Evolutionary conservation across 2,329 filamentous ascomycete genomes (phyloP), one percentile per base, ranked within the genome.

Genomic region (Aspergillus ustus): DNA sequence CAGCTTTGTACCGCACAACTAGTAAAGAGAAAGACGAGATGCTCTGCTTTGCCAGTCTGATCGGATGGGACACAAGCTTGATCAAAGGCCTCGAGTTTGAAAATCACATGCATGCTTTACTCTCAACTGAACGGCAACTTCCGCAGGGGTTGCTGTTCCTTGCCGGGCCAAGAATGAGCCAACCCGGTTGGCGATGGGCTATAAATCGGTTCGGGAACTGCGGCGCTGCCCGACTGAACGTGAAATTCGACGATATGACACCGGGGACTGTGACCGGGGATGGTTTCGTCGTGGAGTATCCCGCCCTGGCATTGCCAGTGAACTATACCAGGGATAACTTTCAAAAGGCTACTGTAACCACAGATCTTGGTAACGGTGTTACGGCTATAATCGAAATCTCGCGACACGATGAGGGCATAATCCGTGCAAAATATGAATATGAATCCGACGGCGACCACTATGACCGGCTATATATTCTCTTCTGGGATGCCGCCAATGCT

Each of bases 11-110:
- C 19, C 56, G 56, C 15, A 31, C 48, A 9, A 59, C 56, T 5
- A 59, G 56, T 59, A 59, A 59, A 17, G 56, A 59, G n/a, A 19
- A 40, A n/a, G 56, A 59, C 29, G 56, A 59, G 22, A 59, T 59
- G 56, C 49, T 59, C 7, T 59, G 56, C 22, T 59, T 59, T 19
- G 56, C 56, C n/a, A 59, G 56, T 37, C 45, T 59, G 37, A 59
- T 59, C 28, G 56, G 56, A 6, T 59, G 56, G 56, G 49, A 59
- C 19, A 59, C 28, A 8, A 52, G 37, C 1, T 29, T 59, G 40
- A 19, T 59, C 7, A 59, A 59, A n/a, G 49, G 40, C 6, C 19
- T 59, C 3, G 34, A 22, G 40, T 59, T 59, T 22, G 49, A 52
- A 52, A 49, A 59, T 37, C 56, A 59, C 22, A 52, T 59, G 56